Conservation (phyloP, 441 rosid species). For the Populus trichocarpa region DNA sequence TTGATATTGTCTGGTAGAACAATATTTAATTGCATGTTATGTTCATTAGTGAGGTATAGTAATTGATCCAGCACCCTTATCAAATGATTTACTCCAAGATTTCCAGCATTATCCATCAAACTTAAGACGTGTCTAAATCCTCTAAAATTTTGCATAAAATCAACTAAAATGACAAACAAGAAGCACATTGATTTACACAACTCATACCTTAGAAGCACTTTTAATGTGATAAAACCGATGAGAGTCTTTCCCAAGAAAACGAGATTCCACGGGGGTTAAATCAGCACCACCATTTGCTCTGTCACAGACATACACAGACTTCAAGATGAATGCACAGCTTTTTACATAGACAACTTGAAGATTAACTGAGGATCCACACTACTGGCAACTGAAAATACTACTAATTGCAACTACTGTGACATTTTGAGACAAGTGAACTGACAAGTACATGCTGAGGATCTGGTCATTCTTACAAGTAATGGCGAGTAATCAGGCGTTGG, state of each 20-base stretch:
- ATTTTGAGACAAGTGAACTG: neutral
- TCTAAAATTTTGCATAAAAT: neutral
- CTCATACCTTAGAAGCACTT: conserved; percentile 72
- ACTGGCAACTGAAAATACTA: neutral
- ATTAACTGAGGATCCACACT: neutral
- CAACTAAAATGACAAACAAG: neutral
- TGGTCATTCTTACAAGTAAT: conserved; percentile 49
- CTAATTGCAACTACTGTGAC: neutral
- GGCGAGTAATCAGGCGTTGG: conserved; percentile 59
- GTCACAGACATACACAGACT: conserved; percentile 15
- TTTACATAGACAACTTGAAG: neutral
- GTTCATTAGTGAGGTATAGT: neutral
- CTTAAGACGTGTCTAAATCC: neutral
- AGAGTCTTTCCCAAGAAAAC: conserved; percentile 40
- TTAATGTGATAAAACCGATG: conserved; percentile 68
- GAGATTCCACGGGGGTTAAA: conserved; percentile 34
- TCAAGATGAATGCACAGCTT: neutral
- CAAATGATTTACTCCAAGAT: neutral
- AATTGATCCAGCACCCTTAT: neutral
- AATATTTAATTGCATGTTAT: neutral
- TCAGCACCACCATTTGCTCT: conserved; percentile 48
- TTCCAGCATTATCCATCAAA: neutral
- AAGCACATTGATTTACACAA: neutral
- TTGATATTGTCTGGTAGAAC: neutral
- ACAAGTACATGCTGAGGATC: conserved; percentile 1